Evolutionary conservation across 768 basidiomycete species (phyloP).

Genomic region (Phaeotremella skinneri): DNA sequence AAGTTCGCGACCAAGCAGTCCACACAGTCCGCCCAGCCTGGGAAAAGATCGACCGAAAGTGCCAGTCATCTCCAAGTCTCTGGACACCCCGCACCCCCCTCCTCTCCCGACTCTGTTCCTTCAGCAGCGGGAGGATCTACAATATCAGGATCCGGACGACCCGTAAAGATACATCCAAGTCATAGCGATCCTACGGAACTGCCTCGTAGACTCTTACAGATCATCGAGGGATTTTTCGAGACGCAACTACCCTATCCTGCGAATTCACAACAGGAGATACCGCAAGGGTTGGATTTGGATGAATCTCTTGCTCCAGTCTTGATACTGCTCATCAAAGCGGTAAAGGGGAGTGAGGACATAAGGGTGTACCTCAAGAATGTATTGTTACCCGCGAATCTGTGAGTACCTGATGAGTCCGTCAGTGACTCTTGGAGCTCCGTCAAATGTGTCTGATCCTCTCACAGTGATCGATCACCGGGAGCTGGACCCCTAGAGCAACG

Average conservation of each 20-base stretch:
- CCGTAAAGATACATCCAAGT: conserved; percentile 2
- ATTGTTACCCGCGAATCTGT: conserved; percentile 71
- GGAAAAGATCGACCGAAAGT: no score
- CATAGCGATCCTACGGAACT: conserved; percentile 24
- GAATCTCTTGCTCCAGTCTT: conserved; percentile 74
- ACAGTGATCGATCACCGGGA: conserved; percentile 64
- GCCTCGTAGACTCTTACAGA: conserved; percentile 23
- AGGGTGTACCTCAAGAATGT: conserved; percentile 62
- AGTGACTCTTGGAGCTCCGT: neutral
- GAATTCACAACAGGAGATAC: conserved; percentile 28
- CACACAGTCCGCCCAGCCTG: no score
- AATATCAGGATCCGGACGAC: no score
- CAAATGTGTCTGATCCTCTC: neutral
- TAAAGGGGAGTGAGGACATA: conserved; percentile 62
- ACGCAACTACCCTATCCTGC: conserved; percentile 27
- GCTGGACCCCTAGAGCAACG: conserved; percentile 67
- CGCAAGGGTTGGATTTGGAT: conserved; percentile 63
- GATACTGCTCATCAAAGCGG: conserved; percentile 70
- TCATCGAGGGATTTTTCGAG: conserved; percentile 29
- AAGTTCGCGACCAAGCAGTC: conserved; percentile 20
- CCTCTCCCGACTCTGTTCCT: no score
- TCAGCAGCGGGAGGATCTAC: neutral
- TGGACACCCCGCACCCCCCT: no score
- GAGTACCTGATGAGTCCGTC: conserved; percentile 25
- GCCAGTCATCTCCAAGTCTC: no score